Percentiles rank a stretch among this genome's conserved stretches.
These are phyloP conservation scores for Pseudozyma sp. DNA, from an alignment of 1,284 basidiomycete species.

Conservation along the genomic window DNA sequence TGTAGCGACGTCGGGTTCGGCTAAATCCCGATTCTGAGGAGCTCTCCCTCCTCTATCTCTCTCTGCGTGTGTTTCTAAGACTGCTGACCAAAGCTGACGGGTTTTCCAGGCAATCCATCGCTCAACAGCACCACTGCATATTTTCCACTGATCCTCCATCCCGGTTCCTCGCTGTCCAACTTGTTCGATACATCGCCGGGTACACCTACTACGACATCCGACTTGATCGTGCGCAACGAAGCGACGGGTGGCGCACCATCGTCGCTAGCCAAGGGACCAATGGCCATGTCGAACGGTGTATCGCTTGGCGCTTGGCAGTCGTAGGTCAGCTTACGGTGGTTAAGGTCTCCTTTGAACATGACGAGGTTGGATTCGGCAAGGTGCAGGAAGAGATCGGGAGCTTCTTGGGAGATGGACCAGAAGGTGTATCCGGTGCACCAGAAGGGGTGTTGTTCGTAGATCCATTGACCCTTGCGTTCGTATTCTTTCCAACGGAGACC, in stretches of 20 bases:
- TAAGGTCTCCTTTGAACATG: slow-evolving; percentile 93
- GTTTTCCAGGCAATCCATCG: slow-evolving; percentile 53
- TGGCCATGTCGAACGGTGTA: slow-evolving; percentile 90
- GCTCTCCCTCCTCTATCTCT: neutral
- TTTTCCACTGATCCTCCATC: slow-evolving; percentile 86
- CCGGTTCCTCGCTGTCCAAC: slow-evolving; percentile 77
- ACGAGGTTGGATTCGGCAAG: slow-evolving; percentile 90
- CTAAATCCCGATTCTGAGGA: too few species aligned
- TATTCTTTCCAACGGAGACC: slow-evolving; percentile 92
- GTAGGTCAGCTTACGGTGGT: slow-evolving; percentile 81
- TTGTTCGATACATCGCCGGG: slow-evolving; percentile 76
- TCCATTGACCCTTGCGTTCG: slow-evolving; percentile 90
- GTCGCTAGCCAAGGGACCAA: slow-evolving; percentile 90
- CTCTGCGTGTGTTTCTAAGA: neutral
- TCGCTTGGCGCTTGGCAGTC: slow-evolving; percentile 78
- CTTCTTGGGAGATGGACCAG: slow-evolving; percentile 85
- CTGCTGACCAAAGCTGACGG: slow-evolving; percentile 47
- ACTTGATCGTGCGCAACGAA: slow-evolving; percentile 67
- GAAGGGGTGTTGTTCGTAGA: slow-evolving; percentile 90
- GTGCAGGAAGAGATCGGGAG: slow-evolving; percentile 86
- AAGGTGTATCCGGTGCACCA: slow-evolving; percentile 69
- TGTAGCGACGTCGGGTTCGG: too few species aligned
- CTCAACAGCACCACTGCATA: slow-evolving; percentile 72
- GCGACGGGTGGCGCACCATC: slow-evolving; percentile 85
- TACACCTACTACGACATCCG: slow-evolving; percentile 81